These are phyloP conservation scores for Talaromyces sp. DNA, from an alignment of 2,329 filamentous ascomycete species.

Conservation along the genomic window DNA sequence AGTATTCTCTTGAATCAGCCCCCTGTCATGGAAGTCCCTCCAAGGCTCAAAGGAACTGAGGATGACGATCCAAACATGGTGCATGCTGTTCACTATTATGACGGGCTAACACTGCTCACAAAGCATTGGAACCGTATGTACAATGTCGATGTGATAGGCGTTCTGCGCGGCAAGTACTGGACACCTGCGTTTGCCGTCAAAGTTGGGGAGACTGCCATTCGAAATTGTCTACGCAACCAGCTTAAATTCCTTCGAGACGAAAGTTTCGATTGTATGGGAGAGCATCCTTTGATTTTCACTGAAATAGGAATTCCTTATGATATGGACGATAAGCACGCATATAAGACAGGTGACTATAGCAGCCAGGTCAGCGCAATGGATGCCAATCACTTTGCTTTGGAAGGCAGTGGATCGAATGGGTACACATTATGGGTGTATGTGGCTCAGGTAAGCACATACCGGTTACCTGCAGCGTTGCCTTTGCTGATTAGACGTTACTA, in stretches of 20 bases:
- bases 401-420: slow-evolving; percentile 76
- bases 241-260: slow-evolving; percentile 77
- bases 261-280: slow-evolving; percentile 79
- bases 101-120: slow-evolving; percentile 91
- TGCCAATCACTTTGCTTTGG: slow-evolving; percentile 89
- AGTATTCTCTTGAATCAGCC: slow-evolving; percentile 88
- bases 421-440: slow-evolving; percentile 89
- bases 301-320: slow-evolving; percentile 98
- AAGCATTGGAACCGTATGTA: slow-evolving; percentile 97
- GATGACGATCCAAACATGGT: slow-evolving; percentile 89
- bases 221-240: slow-evolving; percentile 88
- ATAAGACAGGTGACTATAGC: slow-evolving; percentile 90
- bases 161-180: slow-evolving; percentile 81
- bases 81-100: slow-evolving; percentile 94
- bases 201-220: slow-evolving; percentile 85
- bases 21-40: slow-evolving; percentile 86
- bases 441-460: slow-evolving; percentile 51
- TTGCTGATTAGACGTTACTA: neutral
- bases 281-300: slow-evolving; percentile 82
- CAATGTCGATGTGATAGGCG: slow-evolving; percentile 93
- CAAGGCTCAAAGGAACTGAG: slow-evolving; percentile 74
- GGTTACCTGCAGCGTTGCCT: neutral
- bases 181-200: slow-evolving; percentile 89
- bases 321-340: slow-evolving; percentile 95
- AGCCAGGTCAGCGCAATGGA: slow-evolving; percentile 91